A percentile compares a stretch with the other conserved stretches of the same genome.
phyloP scores from a whole-genome alignment of 2,329 filamentous ascomycete species.

The Dothidotthia symphoricarpi region DNA sequence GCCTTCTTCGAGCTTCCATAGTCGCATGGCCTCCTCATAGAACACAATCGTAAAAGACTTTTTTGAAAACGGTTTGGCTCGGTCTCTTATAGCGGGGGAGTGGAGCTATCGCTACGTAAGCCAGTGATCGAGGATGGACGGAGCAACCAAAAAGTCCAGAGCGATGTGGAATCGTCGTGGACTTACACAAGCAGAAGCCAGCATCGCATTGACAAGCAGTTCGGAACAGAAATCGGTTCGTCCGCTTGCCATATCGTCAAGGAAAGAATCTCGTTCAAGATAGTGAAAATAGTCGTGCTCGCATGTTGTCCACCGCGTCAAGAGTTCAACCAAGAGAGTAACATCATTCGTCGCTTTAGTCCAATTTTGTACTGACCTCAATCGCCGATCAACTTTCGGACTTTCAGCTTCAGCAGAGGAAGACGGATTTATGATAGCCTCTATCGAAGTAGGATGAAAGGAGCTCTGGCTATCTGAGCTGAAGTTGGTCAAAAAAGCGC shows the following conservation, averaged over 20 bases:
- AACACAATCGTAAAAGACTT: conserved; percentile 25
- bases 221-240: conserved; percentile 30
- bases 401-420: conserved; percentile 7
- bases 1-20: conserved; percentile 29
- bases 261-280: conserved; percentile 31
- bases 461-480: conserved; percentile 28
- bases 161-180: neutral
- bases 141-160: neutral
- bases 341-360: conserved; percentile 22
- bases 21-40: conserved; percentile 28
- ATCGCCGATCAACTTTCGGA: conserved; percentile 17
- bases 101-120: conserved; percentile 21
- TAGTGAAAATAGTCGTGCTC: conserved; percentile 33
- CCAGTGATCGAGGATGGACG: neutral
- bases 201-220: conserved; percentile 30
- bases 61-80: conserved; percentile 28
- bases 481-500: conserved; percentile 29
- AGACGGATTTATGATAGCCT: conserved; percentile 18
- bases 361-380: conserved; percentile 22
- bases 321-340: conserved; percentile 20
- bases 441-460: conserved; percentile 21
- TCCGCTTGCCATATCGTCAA: conserved; percentile 28
- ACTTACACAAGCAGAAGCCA: conserved; percentile 35
- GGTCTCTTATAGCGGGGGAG: conserved; percentile 24
- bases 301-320: conserved; percentile 27